phyloP scores from a whole-genome alignment of 2,329 filamentous ascomycete genomes.

The Talaromyces pinophilus region DNA sequence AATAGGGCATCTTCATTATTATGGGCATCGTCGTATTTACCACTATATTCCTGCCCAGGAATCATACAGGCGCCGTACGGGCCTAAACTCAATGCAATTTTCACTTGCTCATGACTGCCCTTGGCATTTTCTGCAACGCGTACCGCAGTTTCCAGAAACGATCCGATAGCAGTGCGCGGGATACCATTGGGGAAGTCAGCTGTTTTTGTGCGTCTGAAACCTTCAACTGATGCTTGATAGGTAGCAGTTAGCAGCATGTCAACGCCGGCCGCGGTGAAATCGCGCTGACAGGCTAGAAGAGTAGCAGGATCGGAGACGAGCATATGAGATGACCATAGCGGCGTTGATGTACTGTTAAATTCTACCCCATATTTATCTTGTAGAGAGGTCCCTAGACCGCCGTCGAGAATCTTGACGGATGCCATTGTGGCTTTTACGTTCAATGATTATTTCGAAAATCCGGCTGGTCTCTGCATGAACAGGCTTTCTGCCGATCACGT shows the following conservation, averaged over 20 bases:
- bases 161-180: background rate
- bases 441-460: background rate
- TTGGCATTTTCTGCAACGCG: background rate
- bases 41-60: constrained; percentile 66
- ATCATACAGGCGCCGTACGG: constrained; percentile 69
- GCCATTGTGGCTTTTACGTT: background rate
- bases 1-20: constrained; percentile 48
- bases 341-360: constrained; percentile 56
- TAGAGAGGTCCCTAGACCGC: constrained; percentile 67
- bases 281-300: constrained; percentile 57
- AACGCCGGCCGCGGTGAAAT: constrained; percentile 59
- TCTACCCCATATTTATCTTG: constrained; percentile 47
- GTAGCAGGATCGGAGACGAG: constrained; percentile 57
- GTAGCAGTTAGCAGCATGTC: constrained; percentile 68
- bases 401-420: constrained; percentile 56
- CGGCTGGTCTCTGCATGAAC: background rate
- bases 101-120: background rate
- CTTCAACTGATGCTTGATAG: constrained; percentile 63
- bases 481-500: background rate
- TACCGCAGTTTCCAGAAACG: background rate
- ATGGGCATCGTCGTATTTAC: constrained; percentile 58
- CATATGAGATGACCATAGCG: constrained; percentile 68
- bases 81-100: constrained; percentile 60
- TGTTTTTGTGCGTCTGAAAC: constrained; percentile 56
- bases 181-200: background rate